A percentile compares a stretch with the other conserved stretches of the same genome.
These are phyloP conservation scores for Linderniella brevidens DNA, from an alignment of 257 asterid species.

Conservation along the genomic window DNA sequence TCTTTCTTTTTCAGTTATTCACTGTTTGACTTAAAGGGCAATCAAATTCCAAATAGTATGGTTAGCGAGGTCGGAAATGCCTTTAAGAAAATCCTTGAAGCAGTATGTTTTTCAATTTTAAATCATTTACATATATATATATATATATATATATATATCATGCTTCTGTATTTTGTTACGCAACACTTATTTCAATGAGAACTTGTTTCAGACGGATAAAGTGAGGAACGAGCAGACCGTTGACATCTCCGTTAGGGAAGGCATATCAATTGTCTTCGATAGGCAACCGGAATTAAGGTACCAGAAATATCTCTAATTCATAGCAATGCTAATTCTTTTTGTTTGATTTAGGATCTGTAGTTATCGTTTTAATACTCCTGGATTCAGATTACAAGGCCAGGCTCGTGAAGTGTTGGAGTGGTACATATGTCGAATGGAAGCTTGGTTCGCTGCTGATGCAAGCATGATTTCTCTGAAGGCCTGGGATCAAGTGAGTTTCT, in stretches of 20 bases:
- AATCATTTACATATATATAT: background rate
- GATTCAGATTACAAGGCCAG: slow-evolving; percentile 61
- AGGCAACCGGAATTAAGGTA: slow-evolving; percentile 79
- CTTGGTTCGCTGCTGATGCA: slow-evolving; percentile 99
- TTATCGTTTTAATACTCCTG: slow-evolving; percentile 4
- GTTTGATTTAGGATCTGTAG: background rate
- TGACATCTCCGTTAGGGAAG: slow-evolving; percentile 83
- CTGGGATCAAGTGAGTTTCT: slow-evolving; percentile 84
- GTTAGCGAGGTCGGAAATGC: slow-evolving; percentile 76
- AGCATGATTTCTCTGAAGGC: slow-evolving; percentile 89
- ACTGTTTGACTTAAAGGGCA: slow-evolving; percentile 65
- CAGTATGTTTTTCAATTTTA: slow-evolving; percentile 25
- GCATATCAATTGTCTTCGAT: slow-evolving; percentile 65
- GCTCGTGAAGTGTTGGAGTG: slow-evolving; percentile 86
- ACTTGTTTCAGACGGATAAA: slow-evolving; percentile 47
- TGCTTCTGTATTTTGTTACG: background rate
- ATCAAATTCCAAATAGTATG: slow-evolving; percentile 67
- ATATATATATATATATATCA: no score
- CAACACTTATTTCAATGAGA: background rate
- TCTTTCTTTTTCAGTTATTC: slow-evolving; percentile 42
- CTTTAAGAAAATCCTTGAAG: slow-evolving; percentile 80
- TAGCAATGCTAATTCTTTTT: background rate
- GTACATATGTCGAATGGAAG: slow-evolving; percentile 98
- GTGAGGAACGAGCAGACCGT: slow-evolving; percentile 57
- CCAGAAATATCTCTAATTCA: slow-evolving; percentile 2